phyloP scores from a whole-genome alignment of 2,329 filamentous ascomycete genomes.

The Cryphonectria naterciae region DNA sequence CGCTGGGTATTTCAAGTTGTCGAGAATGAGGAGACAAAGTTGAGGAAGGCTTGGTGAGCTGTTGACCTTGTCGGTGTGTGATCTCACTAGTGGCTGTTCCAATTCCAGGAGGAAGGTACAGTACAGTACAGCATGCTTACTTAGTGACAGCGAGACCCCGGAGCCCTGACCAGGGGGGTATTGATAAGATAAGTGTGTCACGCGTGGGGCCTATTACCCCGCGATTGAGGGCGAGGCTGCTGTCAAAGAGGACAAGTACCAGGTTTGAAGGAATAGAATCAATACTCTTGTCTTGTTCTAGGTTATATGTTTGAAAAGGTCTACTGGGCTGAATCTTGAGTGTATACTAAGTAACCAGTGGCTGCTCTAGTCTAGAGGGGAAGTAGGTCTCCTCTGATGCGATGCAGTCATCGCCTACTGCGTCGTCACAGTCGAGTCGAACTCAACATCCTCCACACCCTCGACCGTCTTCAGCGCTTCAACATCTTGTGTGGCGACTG shows the following conservation, averaged over 20 bases:
- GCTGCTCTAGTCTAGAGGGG: not conserved
- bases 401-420: conserved; percentile 56
- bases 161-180: not conserved
- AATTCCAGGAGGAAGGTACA: not conserved
- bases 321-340: not conserved
- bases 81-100: not conserved
- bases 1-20: not conserved
- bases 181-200: conserved; percentile 24
- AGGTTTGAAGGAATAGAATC: not conserved
- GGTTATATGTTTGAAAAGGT: not conserved
- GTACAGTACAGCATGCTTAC: not conserved
- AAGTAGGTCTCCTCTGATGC: not conserved
- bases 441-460: conserved; percentile 75
- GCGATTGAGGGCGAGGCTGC: conserved; percentile 14
- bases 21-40: not conserved
- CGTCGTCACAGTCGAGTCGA: conserved; percentile 70
- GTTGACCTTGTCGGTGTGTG: conserved; percentile 8
- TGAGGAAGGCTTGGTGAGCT: not conserved
- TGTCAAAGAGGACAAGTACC: not conserved
- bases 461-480: conserved; percentile 64
- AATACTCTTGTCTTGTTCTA: not conserved
- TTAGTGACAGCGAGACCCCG: conserved; percentile 3
- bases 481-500: conserved; percentile 54
- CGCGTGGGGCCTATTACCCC: conserved; percentile 22
- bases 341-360: not conserved